Base-by-base conservation (phyloP, 176 grass and related monocot genomes). In the Musa itinerans region DNA sequence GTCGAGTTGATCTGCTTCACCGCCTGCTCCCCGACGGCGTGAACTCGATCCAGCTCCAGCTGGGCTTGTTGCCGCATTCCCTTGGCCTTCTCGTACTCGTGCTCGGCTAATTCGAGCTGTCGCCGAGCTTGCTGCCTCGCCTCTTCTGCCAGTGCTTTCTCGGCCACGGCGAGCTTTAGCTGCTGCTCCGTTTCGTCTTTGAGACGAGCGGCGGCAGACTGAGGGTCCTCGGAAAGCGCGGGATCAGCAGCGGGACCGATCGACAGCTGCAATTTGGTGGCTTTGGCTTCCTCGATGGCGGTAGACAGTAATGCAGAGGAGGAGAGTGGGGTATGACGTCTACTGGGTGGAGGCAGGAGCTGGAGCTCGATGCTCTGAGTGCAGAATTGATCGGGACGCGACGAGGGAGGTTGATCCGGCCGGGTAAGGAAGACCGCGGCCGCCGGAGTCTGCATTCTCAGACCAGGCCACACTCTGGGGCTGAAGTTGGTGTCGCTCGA, bases 71-170 rank as follows among this genome's bases (percentile, higher is more conserved):
- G 84, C 77, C 90, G 83, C 12, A 93, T 73, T 10, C 90, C 85
- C 68, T 89, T 85, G 0, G 94, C 94, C 20, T 68, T 62, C 25
- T 74, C 82, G 34, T 93, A 85, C 82, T 97, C 94, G 76, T 85
- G 83, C 78, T 91, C 90, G 9, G 94, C 94, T 5, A 93, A 24
- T 78, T 92, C 90, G 22, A 83, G 76, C 76, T 92, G 93, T 78
- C 80, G 61, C 84, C 83, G 81, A 2, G 93, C 93, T 74, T 90
- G 79, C 65, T 76, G 79, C 20, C 83, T 82, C 2, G 89, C 85
- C 50, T 92, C 89, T 9, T 92, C 85, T 9, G 84, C 89, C 63
- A 66, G 83, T 0, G 78, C 81, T 81, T 74, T 91, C 82, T 96
- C 92, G 5, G 43, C 82, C 75, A 85, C 34, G 29, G 86, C 89